These are phyloP conservation scores for Ophiostoma sp. DNA, from an alignment of 2,329 filamentous ascomycete genomes.

Conservation along the genomic window DNA sequence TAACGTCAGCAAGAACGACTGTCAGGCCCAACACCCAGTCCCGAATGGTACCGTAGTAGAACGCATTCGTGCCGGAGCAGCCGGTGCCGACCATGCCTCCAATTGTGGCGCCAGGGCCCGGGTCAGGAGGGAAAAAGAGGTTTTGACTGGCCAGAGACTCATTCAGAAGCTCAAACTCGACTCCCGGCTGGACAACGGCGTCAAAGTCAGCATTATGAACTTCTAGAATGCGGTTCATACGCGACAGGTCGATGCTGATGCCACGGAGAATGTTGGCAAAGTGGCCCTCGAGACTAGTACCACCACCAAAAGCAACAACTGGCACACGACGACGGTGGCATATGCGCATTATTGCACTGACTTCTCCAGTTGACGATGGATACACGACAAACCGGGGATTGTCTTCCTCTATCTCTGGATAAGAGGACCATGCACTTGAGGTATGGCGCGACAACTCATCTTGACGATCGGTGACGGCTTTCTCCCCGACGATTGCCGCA, in stretches of 20 bases:
- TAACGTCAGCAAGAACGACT: slow-evolving; percentile 84
- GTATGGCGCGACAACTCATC: slow-evolving; percentile 53
- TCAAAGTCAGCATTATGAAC: slow-evolving; percentile 75
- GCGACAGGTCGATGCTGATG: slow-evolving; percentile 73
- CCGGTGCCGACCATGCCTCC: slow-evolving; percentile 79
- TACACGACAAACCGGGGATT: slow-evolving; percentile 67
- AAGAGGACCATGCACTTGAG: slow-evolving; percentile 59
- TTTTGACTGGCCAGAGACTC: slow-evolving; percentile 66
- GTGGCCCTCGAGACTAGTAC: slow-evolving; percentile 85
- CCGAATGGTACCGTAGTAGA: slow-evolving; percentile 89
- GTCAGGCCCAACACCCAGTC: slow-evolving; percentile 87
- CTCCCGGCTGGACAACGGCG: slow-evolving; percentile 70
- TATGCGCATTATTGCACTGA: slow-evolving; percentile 80
- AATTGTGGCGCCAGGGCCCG: slow-evolving; percentile 89
- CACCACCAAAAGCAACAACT: slow-evolving; percentile 80
- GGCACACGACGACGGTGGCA: slow-evolving; percentile 77
- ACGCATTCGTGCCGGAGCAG: slow-evolving; percentile 77
- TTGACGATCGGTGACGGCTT: slow-evolving; percentile 57
- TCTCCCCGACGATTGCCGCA: slow-evolving; percentile 56
- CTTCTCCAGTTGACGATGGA: slow-evolving; percentile 72
- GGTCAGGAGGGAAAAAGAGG: slow-evolving; percentile 88
- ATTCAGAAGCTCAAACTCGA: slow-evolving; percentile 83
- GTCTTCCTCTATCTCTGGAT: slow-evolving; percentile 38
- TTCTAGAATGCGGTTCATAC: slow-evolving; percentile 74
- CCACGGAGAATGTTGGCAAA: slow-evolving; percentile 77